These are phyloP conservation scores for Trichocladium antarcticum DNA, from an alignment of 495 filamentous ascomycete genomes.

Conservation along the genomic window DNA sequence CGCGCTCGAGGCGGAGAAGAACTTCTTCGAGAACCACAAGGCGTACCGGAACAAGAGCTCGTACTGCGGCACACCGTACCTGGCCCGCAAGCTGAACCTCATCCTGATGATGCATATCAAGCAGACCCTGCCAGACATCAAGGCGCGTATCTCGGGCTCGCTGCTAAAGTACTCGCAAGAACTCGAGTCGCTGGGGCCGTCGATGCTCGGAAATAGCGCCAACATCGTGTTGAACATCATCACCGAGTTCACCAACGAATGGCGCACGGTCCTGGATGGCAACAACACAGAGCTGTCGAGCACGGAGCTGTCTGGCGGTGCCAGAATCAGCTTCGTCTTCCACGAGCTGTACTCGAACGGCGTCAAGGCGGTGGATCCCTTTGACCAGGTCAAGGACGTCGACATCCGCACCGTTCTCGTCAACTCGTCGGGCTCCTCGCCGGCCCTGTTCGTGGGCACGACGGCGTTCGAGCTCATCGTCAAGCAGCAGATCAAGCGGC, in stretches of 20 bases:
- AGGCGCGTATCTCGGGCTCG: conserved; percentile 81
- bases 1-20: conserved; percentile 88
- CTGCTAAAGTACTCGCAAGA: conserved; percentile 86
- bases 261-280: conserved; percentile 88
- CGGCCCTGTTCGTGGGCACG: conserved; percentile 93
- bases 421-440: conserved; percentile 97
- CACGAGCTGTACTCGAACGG: conserved; percentile 97
- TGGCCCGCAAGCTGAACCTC: conserved; percentile 92
- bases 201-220: conserved; percentile 87
- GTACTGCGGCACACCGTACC: conserved; percentile 95
- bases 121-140: conserved; percentile 97
- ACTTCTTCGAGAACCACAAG: conserved; percentile 97
- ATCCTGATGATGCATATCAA: conserved; percentile 99
- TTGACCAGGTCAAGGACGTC: conserved; percentile 93
- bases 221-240: conserved; percentile 98
- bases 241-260: conserved; percentile 96
- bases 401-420: conserved; percentile 94
- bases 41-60: conserved; percentile 97
- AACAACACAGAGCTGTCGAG: conserved; percentile 93
- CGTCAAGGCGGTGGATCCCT: conserved; percentile 95
- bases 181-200: conserved; percentile 74
- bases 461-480: conserved; percentile 97
- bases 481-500: conserved; percentile 93
- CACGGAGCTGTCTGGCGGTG: conserved; percentile 88
- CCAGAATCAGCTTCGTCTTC: conserved; percentile 98